Evolutionary conservation across 1,284 basidiomycete species (phyloP).

Genomic region (Leccinum pachyderme): DNA sequence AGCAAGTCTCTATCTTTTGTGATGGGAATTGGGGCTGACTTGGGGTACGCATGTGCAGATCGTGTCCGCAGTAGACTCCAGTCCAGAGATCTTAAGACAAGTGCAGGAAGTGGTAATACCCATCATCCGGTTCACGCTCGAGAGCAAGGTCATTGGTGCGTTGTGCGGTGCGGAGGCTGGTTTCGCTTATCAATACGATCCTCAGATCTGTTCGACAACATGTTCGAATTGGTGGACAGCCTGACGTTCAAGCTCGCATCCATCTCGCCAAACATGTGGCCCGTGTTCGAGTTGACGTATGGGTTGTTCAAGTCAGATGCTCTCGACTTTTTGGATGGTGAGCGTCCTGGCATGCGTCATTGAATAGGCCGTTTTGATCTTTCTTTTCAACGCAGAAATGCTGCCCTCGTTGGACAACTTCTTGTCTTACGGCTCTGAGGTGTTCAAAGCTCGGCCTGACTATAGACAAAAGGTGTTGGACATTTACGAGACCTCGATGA

Average conservation of each 20-base stretch:
- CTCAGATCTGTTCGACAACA: slow-evolving; percentile 83
- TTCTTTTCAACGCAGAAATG: slow-evolving; percentile 65
- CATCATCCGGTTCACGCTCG: slow-evolving; percentile 74
- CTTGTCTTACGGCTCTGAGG: slow-evolving; percentile 79
- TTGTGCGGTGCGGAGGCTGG: slow-evolving; percentile 1
- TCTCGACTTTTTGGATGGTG: slow-evolving; percentile 83
- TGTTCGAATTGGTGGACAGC: slow-evolving; percentile 84
- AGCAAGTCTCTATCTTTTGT: slow-evolving; percentile 38
- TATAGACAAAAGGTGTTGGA: slow-evolving; percentile 84
- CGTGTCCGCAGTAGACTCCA: slow-evolving; percentile 69
- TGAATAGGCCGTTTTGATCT: not conserved
- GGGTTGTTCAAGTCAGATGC: slow-evolving; percentile 83
- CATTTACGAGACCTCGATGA: slow-evolving; percentile 79
- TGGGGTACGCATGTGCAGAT: slow-evolving; percentile 42
- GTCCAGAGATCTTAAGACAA: slow-evolving; percentile 75
- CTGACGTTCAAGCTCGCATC: slow-evolving; percentile 80
- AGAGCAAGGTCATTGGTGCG: slow-evolving; percentile 68
- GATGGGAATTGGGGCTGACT: not conserved
- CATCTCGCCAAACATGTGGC: slow-evolving; percentile 85
- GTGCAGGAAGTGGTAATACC: slow-evolving; percentile 83
- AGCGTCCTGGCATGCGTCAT: slow-evolving; percentile 7
- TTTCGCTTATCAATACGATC: not conserved
- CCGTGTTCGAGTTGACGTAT: slow-evolving; percentile 81
- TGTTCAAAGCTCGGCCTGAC: slow-evolving; percentile 69
- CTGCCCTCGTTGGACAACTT: slow-evolving; percentile 88